These are phyloP conservation scores for Colletotrichum agaves DNA, from an alignment of 2,329 filamentous ascomycete genomes.

Conservation along the genomic window DNA sequence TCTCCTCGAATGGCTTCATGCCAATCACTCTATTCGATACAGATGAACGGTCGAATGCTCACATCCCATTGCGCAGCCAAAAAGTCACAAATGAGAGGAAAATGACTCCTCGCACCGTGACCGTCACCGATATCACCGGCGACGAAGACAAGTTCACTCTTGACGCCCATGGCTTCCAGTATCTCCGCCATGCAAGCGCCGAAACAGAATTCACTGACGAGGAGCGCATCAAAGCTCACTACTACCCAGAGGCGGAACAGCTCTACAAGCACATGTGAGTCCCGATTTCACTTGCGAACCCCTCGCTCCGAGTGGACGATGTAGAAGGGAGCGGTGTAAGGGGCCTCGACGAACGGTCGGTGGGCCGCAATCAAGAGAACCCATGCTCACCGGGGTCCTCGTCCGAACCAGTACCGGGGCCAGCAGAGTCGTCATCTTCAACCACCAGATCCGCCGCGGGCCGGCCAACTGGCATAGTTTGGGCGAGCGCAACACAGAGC, in stretches of 20 bases:
- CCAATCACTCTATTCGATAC: neutral
- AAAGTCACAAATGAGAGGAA: conserved; percentile 76
- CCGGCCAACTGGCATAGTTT: conserved; percentile 67
- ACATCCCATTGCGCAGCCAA: conserved; percentile 25
- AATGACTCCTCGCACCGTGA: conserved; percentile 66
- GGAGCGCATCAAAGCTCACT: conserved; percentile 59
- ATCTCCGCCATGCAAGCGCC: conserved; percentile 60
- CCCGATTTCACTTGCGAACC: neutral
- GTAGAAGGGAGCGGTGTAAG: conserved; percentile 22
- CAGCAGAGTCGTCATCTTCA: conserved; percentile 43
- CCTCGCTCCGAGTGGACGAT: conserved; percentile 3
- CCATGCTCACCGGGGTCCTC: conserved; percentile 32
- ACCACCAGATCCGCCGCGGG: conserved; percentile 45
- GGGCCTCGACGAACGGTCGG: conserved; percentile 11
- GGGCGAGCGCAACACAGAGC: conserved; percentile 67
- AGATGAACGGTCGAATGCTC: conserved; percentile 7
- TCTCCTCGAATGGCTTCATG: conserved; percentile 1
- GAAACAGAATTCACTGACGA: conserved; percentile 67
- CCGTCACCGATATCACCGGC: conserved; percentile 65
- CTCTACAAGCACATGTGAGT: conserved; percentile 39
- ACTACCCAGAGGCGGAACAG: conserved; percentile 38
- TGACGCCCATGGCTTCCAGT: conserved; percentile 66
- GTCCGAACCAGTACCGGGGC: conserved; percentile 43
- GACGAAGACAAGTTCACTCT: conserved; percentile 73
- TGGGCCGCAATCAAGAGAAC: conserved; percentile 25